Percentiles rank a stretch among this genome's conserved stretches.
Evolutionary conservation across 2,329 filamentous ascomycete genomes (phyloP).

Genomic region (Podosphaera leucotricha): DNA sequence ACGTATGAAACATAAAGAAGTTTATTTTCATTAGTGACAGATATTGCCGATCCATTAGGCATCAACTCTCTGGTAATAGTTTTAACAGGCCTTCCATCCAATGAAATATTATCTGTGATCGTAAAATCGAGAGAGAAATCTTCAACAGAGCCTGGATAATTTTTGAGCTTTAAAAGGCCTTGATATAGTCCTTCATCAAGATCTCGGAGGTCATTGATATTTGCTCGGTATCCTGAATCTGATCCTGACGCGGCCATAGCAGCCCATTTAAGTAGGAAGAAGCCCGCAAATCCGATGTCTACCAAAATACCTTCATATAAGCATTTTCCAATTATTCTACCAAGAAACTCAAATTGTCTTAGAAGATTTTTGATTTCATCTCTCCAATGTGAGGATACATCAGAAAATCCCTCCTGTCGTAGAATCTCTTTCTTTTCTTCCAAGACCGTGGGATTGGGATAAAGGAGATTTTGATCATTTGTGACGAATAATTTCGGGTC

Average conservation of each 20-base stretch:
- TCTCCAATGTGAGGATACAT: conserved; percentile 32
- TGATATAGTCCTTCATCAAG: conserved; percentile 80
- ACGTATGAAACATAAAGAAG: conserved; percentile 88
- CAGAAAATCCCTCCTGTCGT: conserved; percentile 24
- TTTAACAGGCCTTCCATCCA: conserved; percentile 23
- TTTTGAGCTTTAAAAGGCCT: conserved; percentile 63
- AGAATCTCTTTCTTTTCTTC: conserved; percentile 43
- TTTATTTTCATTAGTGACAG: conserved; percentile 79
- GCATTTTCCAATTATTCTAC: conserved; percentile 84
- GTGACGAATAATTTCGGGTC: conserved; percentile 48
- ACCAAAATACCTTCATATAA: conserved; percentile 92
- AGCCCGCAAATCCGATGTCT: conserved; percentile 78
- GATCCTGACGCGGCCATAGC: conserved; percentile 42
- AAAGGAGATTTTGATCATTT: conserved; percentile 68
- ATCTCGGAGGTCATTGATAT: conserved; percentile 79
- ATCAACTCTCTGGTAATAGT: conserved; percentile 55
- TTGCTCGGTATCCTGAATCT: conserved; percentile 61
- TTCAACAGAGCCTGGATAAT: conserved; percentile 57
- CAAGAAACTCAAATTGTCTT: conserved; percentile 69
- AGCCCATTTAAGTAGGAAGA: conserved; percentile 92
- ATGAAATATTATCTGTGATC: conserved; percentile 44
- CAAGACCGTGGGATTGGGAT: conserved; percentile 60
- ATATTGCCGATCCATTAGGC: conserved; percentile 47
- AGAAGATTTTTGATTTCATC: conserved; percentile 35
- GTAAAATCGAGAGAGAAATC: conserved; percentile 76